These are phyloP conservation scores for Moesziomyces sp. DNA, from an alignment of 1,284 basidiomycete species.

Conservation along the genomic window DNA sequence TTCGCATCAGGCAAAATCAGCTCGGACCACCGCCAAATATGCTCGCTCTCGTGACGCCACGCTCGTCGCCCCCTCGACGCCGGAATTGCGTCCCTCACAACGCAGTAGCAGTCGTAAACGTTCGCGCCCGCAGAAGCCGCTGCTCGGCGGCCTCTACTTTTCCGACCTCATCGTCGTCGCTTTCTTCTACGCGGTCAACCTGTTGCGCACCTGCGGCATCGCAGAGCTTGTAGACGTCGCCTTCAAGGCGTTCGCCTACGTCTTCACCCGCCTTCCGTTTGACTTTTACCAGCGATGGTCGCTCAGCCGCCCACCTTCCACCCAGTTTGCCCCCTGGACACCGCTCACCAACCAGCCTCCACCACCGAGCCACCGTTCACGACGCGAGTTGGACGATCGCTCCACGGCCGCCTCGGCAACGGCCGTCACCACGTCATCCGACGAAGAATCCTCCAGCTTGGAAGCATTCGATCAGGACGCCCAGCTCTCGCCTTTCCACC, in stretches of 20 bases:
- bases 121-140: slow-evolving; percentile 24
- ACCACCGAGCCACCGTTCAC: neutral
- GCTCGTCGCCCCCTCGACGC: slow-evolving; percentile 4
- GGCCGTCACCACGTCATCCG: slow-evolving; percentile 8
- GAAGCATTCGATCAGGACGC: slow-evolving; percentile 21
- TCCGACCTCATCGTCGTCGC: slow-evolving; percentile 62
- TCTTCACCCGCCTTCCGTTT: slow-evolving; percentile 41
- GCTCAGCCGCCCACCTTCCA: slow-evolving; percentile 32
- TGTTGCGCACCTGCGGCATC: slow-evolving; percentile 57
- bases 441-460: slow-evolving; percentile 20
- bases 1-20: slow-evolving; percentile 1
- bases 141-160: slow-evolving; percentile 63
- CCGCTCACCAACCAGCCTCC: slow-evolving; percentile 2
- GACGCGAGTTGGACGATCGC: neutral
- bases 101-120: slow-evolving; percentile 16
- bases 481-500: slow-evolving; percentile 61
- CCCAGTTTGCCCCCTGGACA: slow-evolving; percentile 10
- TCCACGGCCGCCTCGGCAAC: slow-evolving; percentile 5
- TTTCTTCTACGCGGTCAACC: slow-evolving; percentile 57
- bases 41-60: slow-evolving; percentile 2
- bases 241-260: slow-evolving; percentile 50
- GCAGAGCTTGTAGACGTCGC: slow-evolving; percentile 62
- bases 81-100: slow-evolving; percentile 8
- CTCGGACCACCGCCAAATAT: slow-evolving; percentile 4
- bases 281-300: slow-evolving; percentile 55